Conservation (phyloP, 768 basidiomycete species). For the Macrolepiota dolichaula region DNA sequence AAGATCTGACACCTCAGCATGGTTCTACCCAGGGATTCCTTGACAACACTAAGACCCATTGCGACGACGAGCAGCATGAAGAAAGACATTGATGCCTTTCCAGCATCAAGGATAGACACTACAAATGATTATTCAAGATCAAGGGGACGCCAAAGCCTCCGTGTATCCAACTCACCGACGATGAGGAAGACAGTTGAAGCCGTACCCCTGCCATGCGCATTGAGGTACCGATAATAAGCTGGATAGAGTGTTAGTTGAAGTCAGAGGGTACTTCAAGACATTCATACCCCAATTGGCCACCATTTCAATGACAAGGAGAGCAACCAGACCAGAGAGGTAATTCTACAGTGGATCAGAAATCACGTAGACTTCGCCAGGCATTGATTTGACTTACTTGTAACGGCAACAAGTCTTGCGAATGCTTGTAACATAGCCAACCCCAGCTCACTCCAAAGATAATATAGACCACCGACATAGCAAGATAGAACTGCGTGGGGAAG, state of each 20-base stretch:
- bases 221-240: constrained; percentile 95
- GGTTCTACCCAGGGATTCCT: constrained; percentile 78
- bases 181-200: constrained; percentile 89
- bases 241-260: constrained; percentile 13
- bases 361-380: not conserved
- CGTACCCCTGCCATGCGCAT: constrained; percentile 73
- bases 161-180: constrained; percentile 55
- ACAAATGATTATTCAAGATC: constrained; percentile 11
- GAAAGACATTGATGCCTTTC: constrained; percentile 90
- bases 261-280: not conserved
- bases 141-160: not conserved
- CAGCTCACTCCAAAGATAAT: constrained; percentile 62
- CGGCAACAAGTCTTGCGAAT: constrained; percentile 80
- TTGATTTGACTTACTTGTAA: constrained; percentile 61
- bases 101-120: constrained; percentile 96
- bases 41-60: constrained; percentile 88
- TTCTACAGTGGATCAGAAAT: constrained; percentile 42
- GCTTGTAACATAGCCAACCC: constrained; percentile 81
- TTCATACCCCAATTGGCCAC: constrained; percentile 80
- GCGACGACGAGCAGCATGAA: constrained; percentile 93
- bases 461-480: constrained; percentile 82
- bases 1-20: constrained; percentile 85
- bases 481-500: constrained; percentile 66
- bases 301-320: constrained; percentile 91
- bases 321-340: constrained; percentile 87